Evolutionary conservation across 176 grass and related monocot species (phyloP).

Genomic region (Carex kokanica): DNA sequence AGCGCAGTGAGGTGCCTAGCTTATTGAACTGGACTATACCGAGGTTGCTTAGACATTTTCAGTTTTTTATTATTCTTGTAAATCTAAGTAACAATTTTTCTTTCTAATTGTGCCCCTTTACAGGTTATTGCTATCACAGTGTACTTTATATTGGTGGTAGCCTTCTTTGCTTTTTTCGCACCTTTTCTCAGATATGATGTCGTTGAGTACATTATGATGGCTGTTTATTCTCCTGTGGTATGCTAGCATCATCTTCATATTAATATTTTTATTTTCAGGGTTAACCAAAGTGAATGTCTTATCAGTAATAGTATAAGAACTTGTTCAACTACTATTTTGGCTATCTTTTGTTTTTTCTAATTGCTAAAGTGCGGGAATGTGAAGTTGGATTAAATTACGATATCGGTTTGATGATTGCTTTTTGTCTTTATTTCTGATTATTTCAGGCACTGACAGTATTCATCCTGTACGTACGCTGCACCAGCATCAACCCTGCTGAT

Average conservation of each 20-base stretch:
- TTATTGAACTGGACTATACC: background rate
- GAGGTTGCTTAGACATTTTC: background rate
- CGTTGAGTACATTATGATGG: constrained; percentile 60
- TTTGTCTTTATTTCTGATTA: constrained; percentile 15
- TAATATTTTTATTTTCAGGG: constrained; percentile 14
- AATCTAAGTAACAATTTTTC: background rate
- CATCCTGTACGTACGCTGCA: constrained; percentile 92
- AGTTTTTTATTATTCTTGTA: background rate
- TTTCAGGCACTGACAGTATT: constrained; percentile 90
- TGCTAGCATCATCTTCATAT: constrained; percentile 21
- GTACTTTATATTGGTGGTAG: constrained; percentile 91
- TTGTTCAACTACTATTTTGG: background rate
- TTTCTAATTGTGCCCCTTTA: constrained; percentile 18
- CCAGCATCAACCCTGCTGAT: constrained; percentile 98
- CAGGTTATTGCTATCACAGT: constrained; percentile 94
- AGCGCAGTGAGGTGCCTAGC: background rate
- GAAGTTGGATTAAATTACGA: background rate
- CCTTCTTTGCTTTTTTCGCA: constrained; percentile 97
- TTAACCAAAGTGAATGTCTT: constrained; percentile 13
- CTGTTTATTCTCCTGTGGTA: constrained; percentile 93
- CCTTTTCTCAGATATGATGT: constrained; percentile 76
- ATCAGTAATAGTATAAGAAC: background rate
- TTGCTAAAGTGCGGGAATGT: background rate
- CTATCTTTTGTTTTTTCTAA: background rate
- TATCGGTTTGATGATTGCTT: constrained; percentile 22